phyloP scores from a whole-genome alignment of 805 yeast genomes.

The Candida succiphila region DNA sequence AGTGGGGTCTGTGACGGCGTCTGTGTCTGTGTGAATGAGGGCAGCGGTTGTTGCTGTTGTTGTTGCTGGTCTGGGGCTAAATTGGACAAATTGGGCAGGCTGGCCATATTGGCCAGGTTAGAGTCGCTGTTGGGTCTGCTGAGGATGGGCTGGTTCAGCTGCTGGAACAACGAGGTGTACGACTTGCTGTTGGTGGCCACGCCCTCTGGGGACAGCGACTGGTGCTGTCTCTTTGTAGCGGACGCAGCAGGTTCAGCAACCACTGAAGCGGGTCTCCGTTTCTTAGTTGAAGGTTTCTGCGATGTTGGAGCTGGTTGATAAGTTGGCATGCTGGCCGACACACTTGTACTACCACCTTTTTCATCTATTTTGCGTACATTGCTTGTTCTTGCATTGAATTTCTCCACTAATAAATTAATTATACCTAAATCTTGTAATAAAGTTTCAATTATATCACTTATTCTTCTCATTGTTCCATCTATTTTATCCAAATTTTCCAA shows the following conservation, averaged over 20 bases:
- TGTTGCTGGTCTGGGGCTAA: background rate
- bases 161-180: too few relatives aligned
- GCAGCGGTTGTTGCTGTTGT: background rate
- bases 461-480: slow-evolving; percentile 33
- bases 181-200: too few relatives aligned
- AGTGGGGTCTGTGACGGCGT: background rate
- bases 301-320: slow-evolving; percentile 3
- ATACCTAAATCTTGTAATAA: slow-evolving; percentile 31
- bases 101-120: background rate
- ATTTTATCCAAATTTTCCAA: slow-evolving; percentile 21
- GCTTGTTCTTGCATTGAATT: slow-evolving; percentile 19
- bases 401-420: slow-evolving; percentile 17
- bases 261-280: background rate
- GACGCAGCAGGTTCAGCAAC: background rate
- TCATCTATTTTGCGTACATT: slow-evolving; percentile 20
- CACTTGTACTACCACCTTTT: slow-evolving; percentile 21
- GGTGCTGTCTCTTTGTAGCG: slow-evolving; percentile 1
- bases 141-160: background rate
- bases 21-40: background rate
- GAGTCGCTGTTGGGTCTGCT: background rate
- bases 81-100: background rate
- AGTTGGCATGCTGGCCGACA: slow-evolving; percentile 21
- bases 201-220: background rate
- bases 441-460: slow-evolving; percentile 32
- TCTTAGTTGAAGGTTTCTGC: background rate